These are phyloP conservation scores for Naematelia encephala DNA, from an alignment of 768 basidiomycete species.

Conservation along the genomic window DNA sequence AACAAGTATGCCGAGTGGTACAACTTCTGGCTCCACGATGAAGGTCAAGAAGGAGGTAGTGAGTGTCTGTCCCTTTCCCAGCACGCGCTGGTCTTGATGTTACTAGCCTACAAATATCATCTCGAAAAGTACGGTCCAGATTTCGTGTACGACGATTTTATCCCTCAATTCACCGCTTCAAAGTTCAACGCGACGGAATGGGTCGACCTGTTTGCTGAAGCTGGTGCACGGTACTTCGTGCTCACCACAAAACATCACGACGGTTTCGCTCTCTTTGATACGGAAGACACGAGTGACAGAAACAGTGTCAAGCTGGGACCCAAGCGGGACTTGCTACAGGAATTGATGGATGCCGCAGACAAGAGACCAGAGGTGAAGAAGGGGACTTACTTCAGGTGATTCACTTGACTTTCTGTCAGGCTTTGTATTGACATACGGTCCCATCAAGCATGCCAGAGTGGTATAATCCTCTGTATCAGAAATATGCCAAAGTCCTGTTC, in stretches of 20 bases:
- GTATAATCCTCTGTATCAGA: constrained; percentile 3
- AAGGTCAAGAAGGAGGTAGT: neutral
- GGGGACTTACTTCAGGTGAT: constrained; percentile 11
- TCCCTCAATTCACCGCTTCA: neutral
- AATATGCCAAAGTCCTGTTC: neutral
- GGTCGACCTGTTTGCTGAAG: constrained; percentile 8
- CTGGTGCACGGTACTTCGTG: constrained; percentile 11
- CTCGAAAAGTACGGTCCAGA: constrained; percentile 7
- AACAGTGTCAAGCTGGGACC: constrained; percentile 5
- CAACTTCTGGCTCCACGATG: constrained; percentile 8
- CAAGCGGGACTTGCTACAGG: constrained; percentile 6
- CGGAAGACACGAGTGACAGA: constrained; percentile 1
- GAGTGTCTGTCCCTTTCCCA: neutral
- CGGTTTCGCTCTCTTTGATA: constrained; percentile 11
- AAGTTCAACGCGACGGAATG: constrained; percentile 6
- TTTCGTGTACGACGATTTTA: constrained; percentile 13
- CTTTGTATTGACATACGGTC: neutral
- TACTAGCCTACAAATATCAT: constrained; percentile 7
- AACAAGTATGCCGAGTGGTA: constrained; percentile 13
- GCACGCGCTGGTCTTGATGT: neutral
- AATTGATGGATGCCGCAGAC: constrained; percentile 8
- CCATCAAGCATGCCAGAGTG: constrained; percentile 9
- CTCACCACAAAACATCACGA: constrained; percentile 14
- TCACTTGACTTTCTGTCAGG: neutral
- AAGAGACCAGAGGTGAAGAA: neutral